These are phyloP conservation scores for Coemansia asiatica DNA, from an alignment of 192 early-diverging fungal genomes.

Conservation along the genomic window DNA sequence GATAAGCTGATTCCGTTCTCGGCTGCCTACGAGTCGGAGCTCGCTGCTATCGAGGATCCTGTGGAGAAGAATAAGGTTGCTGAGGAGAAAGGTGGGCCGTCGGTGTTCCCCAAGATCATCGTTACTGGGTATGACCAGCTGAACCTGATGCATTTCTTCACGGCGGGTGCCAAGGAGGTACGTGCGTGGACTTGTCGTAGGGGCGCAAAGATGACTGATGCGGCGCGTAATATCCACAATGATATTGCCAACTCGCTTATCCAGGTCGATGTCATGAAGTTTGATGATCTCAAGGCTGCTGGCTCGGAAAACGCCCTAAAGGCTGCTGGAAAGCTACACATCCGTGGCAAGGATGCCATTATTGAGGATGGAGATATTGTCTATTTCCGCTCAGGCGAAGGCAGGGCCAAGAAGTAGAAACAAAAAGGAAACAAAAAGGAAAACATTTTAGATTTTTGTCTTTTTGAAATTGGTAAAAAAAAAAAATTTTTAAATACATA, in stretches of 20 bases:
- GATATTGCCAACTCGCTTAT: conserved; percentile 87
- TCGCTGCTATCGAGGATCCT: conserved; percentile 54
- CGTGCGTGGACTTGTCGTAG: conserved; percentile 90
- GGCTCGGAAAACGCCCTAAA: conserved; percentile 90
- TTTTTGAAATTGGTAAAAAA: too few species aligned
- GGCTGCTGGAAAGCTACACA: conserved; percentile 83
- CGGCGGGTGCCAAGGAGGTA: conserved; percentile 87
- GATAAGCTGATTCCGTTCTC: conserved; percentile 92
- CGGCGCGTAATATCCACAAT: conserved; percentile 90
- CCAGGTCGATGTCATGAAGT: conserved; percentile 91
- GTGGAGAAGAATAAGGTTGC: conserved; percentile 63
- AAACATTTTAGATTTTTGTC: neutral
- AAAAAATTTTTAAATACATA: too few species aligned
- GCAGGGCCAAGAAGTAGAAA: conserved; percentile 47
- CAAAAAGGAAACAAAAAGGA: too few species aligned
- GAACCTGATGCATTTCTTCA: conserved; percentile 92
- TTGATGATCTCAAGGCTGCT: conserved; percentile 79
- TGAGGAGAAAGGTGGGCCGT: conserved; percentile 65
- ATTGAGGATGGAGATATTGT: conserved; percentile 95
- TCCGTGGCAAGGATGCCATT: conserved; percentile 90
- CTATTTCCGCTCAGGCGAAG: conserved; percentile 61
- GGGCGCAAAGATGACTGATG: conserved; percentile 82
- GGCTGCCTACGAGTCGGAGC: conserved; percentile 73
- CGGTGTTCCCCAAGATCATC: conserved; percentile 88
- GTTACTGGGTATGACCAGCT: conserved; percentile 86